Evolutionary conservation across 495 filamentous ascomycete genomes (phyloP), one percentile per base, ranked within the genome.

Genomic region (Aspergillus ostianus): DNA sequence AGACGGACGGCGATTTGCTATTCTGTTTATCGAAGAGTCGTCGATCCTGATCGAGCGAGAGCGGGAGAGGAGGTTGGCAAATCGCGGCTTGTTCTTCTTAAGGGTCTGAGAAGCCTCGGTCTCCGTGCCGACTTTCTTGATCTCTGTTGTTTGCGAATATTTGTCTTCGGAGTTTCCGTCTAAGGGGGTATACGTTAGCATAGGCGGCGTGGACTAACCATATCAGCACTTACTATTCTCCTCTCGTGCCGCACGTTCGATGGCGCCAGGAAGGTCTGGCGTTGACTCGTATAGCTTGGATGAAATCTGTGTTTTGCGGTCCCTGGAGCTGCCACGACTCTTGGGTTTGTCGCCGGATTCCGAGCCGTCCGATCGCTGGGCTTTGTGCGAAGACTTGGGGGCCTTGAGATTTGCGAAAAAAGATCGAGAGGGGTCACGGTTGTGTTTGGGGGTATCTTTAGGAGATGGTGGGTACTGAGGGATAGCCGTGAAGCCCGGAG

Each of bases 1-100:
- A 15, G 77, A 79, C 18, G 81, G 80, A 20, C 75, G 77, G 61
- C 75, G 67, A 23, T 69, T 67, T 21, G 70, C 62, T 46, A 69
- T 63, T 62, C 71, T 72, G 52, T 67, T 69, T 21, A 59, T 64
- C 17, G 77, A 70, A 7, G 69, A 71, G 13, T 83, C 79, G 55
- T 83, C 81, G 13, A 77, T 57, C 21, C 87, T 85, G 56, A 88
- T 83, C 10, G 90, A 92, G 54, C 84, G 86, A 27, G 87, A 87
- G 45, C 90, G 85, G 30, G 80, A 80, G 18, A 92, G 72, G 21
- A 92, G 76, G 26, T 81, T 77, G 36, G 77, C 76, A 62, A 85
- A 84, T 20, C 81, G 70, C 21, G 77, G 79, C 63, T 83, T 82
- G 52, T 65, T 74, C 60, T 76, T 84, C 59, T 73, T 80, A 15